phyloP scores from a whole-genome alignment of 768 basidiomycete species.

The Termitomyces bulborhizus region DNA sequence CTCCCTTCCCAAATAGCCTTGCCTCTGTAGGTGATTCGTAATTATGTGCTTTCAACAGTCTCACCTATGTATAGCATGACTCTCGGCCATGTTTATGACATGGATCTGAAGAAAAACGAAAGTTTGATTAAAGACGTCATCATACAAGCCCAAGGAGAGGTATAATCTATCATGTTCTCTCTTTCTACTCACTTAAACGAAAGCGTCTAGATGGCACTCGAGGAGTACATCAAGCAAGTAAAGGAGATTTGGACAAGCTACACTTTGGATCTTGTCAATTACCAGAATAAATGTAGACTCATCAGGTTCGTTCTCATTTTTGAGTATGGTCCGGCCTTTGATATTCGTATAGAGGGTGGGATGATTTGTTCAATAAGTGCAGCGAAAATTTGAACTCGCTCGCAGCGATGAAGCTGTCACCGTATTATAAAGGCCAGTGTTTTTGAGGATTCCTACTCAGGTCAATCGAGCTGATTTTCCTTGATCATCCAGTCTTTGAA shows the following conservation, averaged over 20 bases:
- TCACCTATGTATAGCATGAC: constrained; percentile 57
- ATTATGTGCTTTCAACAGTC: constrained; percentile 1
- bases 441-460: background rate
- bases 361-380: constrained; percentile 95
- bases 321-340: background rate
- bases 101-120: constrained; percentile 95
- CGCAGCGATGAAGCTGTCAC: constrained; percentile 95
- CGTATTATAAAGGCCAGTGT: constrained; percentile 87
- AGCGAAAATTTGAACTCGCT: constrained; percentile 96
- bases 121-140: constrained; percentile 88
- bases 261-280: constrained; percentile 93
- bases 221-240: constrained; percentile 94
- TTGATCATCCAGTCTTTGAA: constrained; percentile 60
- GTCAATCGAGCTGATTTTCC: background rate
- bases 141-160: constrained; percentile 96
- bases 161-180: constrained; percentile 20
- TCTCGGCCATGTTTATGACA: constrained; percentile 92
- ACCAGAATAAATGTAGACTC: constrained; percentile 97
- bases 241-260: constrained; percentile 97
- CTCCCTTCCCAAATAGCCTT: constrained; percentile 72
- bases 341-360: constrained; percentile 70
- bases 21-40: constrained; percentile 46
- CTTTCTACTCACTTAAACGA: constrained; percentile 16
- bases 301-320: constrained; percentile 52
- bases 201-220: constrained; percentile 73